These are phyloP conservation scores for Tolypocladium amazonense DNA, from an alignment of 2,329 filamentous ascomycete genomes.

Conservation along the genomic window DNA sequence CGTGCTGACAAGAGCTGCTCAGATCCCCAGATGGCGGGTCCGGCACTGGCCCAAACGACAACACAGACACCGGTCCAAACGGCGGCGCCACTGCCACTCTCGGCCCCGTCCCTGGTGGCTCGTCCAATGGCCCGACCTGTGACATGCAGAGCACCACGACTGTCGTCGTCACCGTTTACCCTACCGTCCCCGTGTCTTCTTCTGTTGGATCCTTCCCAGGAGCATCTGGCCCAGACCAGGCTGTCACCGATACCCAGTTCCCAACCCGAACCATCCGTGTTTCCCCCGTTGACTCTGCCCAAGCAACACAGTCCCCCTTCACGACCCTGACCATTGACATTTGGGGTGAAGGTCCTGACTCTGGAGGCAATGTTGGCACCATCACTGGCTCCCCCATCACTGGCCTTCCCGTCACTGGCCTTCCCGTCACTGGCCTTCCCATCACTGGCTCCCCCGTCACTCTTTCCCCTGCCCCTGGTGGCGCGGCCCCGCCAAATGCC, in stretches of 20 bases:
- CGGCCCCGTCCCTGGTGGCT: constrained; percentile 2
- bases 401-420: constrained; percentile 6
- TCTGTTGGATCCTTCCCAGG: constrained; percentile 2
- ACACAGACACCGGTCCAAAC: constrained; percentile 1
- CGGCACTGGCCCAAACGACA: constrained; percentile 2
- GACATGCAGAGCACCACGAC: constrained; percentile 28
- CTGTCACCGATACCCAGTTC: constrained; percentile 6
- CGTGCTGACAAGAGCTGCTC: constrained; percentile 2
- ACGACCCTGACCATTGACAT: constrained; percentile 25
- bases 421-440: not conserved
- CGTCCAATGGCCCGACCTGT: constrained; percentile 22
- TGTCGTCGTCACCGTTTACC: constrained; percentile 36
- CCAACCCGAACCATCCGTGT: constrained; percentile 17
- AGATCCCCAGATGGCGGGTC: constrained; percentile 8
- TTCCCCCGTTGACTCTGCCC: constrained; percentile 9
- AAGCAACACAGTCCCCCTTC: constrained; percentile 13
- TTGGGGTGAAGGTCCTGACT: constrained; percentile 13
- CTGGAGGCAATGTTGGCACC: constrained; percentile 5
- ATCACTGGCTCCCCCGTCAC: constrained; percentile 5
- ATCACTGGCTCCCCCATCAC: constrained; percentile 5
- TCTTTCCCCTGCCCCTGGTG: constrained; percentile 6
- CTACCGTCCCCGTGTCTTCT: constrained; percentile 15
- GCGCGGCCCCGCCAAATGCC: constrained; percentile 5
- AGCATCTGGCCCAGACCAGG: constrained; percentile 8
- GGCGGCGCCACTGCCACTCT: constrained; percentile 1